These are phyloP conservation scores for Erythrobasidium yunnanense DNA, from an alignment of 768 basidiomycete genomes.

Conservation along the genomic window DNA sequence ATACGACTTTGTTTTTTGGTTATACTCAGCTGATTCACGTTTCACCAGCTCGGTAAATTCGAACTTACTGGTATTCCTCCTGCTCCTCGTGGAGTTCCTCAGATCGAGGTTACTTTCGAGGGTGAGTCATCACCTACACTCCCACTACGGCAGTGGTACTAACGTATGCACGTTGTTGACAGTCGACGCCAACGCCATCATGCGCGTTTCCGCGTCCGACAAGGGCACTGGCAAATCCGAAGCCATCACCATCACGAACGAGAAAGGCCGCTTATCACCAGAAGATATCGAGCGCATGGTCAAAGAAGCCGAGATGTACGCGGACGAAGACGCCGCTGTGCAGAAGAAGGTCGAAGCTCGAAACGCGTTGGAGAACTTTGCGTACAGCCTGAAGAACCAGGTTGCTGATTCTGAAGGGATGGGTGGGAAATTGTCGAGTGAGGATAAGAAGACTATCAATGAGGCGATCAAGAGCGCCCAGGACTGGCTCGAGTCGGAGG, in stretches of 20 bases:
- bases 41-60: slow-evolving; percentile 51
- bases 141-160: background rate
- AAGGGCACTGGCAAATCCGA: slow-evolving; percentile 68
- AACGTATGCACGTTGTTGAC: background rate
- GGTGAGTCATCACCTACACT: background rate
- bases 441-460: slow-evolving; percentile 73
- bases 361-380: slow-evolving; percentile 61
- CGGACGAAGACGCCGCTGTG: slow-evolving; percentile 55
- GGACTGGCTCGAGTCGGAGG: slow-evolving; percentile 84
- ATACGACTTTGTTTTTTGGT: slow-evolving; percentile 83
- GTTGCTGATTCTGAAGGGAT: slow-evolving; percentile 74
- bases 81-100: slow-evolving; percentile 89
- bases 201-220: slow-evolving; percentile 78
- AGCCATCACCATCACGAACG: slow-evolving; percentile 69
- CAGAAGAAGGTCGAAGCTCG: slow-evolving; percentile 45
- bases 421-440: slow-evolving; percentile 70
- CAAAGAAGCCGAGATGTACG: slow-evolving; percentile 78
- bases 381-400: slow-evolving; percentile 79
- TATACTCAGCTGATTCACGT: slow-evolving; percentile 51
- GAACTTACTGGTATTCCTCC: slow-evolving; percentile 85
- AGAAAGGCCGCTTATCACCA: slow-evolving; percentile 76
- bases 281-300: slow-evolving; percentile 79
- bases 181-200: slow-evolving; percentile 72
- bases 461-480: slow-evolving; percentile 73
- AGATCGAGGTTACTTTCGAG: slow-evolving; percentile 93